These are phyloP conservation scores for Prunus salicina DNA, from an alignment of 306 rosid species.

Conservation along the genomic window DNA sequence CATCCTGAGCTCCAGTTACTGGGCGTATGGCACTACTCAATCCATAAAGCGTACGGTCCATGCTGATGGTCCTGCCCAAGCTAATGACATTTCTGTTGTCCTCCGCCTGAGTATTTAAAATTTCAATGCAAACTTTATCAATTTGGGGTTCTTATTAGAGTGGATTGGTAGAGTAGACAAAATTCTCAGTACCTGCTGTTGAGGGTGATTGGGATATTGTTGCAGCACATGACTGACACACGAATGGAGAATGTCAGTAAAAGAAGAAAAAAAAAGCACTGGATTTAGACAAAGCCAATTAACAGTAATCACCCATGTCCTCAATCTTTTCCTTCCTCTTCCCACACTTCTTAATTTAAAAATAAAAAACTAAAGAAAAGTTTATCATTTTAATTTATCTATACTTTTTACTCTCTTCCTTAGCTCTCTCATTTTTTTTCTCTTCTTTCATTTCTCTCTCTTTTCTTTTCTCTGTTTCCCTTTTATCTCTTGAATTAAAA, in stretches of 20 bases:
- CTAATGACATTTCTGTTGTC: conserved; percentile 24
- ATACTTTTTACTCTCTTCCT: too few relatives aligned
- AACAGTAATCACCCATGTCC: background rate
- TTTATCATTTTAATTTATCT: background rate
- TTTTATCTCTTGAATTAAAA: too few relatives aligned
- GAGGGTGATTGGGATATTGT: conserved; percentile 16
- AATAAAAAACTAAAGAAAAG: too few relatives aligned
- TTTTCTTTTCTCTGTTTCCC: background rate
- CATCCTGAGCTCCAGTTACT: conserved; percentile 18
- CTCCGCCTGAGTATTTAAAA: conserved; percentile 25
- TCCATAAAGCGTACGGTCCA: conserved; percentile 17
- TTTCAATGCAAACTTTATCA: conserved; percentile 8
- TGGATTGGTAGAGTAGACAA: background rate
- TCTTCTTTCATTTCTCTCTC: background rate
- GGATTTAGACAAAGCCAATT: background rate
- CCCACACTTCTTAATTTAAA: too few relatives aligned
- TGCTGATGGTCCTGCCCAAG: conserved; percentile 9
- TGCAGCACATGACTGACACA: conserved; percentile 31
- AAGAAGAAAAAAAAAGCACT: background rate
- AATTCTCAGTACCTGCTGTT: conserved; percentile 23
- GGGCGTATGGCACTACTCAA: conserved; percentile 7
- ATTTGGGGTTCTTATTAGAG: conserved; percentile 14
- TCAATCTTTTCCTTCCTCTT: too few relatives aligned
- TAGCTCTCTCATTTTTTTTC: too few relatives aligned
- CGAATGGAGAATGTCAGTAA: conserved; percentile 12